Percentiles rank a stretch among this genome's conserved stretches.
Evolutionary conservation across 495 filamentous ascomycete species (phyloP).

Genomic region (Lindgomyces ingoldianus): DNA sequence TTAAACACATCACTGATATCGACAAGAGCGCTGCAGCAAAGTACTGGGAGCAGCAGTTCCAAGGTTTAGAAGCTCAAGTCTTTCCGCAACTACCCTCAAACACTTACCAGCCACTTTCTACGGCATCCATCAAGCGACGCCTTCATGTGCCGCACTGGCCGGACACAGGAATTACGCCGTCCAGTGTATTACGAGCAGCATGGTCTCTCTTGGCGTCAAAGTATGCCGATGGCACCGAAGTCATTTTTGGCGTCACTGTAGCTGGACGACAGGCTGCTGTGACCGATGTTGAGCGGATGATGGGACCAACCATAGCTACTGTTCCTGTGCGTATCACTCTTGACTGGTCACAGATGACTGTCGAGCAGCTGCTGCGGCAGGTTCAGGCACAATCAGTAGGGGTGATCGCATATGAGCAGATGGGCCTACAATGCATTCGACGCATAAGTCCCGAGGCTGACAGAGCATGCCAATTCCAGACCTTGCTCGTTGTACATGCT

Average conservation of each 20-base stretch:
- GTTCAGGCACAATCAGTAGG: not conserved
- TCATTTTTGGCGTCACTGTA: not conserved
- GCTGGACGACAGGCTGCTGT: not conserved
- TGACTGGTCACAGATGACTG: not conserved
- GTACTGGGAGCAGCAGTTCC: no score
- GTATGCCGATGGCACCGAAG: not conserved
- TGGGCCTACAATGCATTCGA: not conserved
- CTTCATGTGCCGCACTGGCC: not conserved
- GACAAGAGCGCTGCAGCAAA: not conserved
- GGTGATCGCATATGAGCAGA: not conserved
- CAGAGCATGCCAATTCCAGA: not conserved
- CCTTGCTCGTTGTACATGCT: not conserved
- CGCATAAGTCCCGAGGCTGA: not conserved
- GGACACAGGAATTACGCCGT: not conserved
- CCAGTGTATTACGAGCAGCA: not conserved
- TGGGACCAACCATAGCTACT: slow-evolving; percentile 3
- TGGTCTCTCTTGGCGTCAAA: not conserved
- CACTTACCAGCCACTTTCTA: not conserved
- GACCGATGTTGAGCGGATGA: not conserved
- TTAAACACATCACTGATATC: not conserved
- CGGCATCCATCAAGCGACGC: not conserved
- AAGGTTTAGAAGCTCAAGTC: no score
- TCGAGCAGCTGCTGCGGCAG: not conserved
- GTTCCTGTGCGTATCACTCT: not conserved
- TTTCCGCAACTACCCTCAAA: not conserved